Evolutionary conservation across 2,329 filamentous ascomycete species (phyloP).

Genomic region (Talaromyces sp.): DNA sequence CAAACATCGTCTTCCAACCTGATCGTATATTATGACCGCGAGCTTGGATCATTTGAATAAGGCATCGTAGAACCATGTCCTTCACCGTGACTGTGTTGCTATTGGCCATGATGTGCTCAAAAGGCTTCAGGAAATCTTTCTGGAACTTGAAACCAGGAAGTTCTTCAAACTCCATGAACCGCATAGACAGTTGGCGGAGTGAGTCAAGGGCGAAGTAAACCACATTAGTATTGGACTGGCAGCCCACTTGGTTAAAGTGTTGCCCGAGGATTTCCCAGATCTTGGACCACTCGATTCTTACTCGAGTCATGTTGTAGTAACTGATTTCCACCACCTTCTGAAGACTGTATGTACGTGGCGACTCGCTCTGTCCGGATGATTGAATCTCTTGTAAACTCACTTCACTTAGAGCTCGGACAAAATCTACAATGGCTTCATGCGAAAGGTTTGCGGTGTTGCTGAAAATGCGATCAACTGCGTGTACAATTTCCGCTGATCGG

Average conservation of each 20-base stretch:
- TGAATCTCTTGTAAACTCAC: constrained; percentile 99
- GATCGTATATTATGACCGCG: constrained; percentile 94
- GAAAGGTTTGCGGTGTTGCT: constrained; percentile 91
- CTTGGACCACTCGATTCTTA: constrained; percentile 95
- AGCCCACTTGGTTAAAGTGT: constrained; percentile 97
- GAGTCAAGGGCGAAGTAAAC: constrained; percentile 98
- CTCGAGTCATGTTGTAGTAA: constrained; percentile 99
- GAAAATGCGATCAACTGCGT: constrained; percentile 91
- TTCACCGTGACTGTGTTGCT: constrained; percentile 89
- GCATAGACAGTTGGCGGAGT: constrained; percentile 91
- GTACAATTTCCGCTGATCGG: constrained; percentile 86
- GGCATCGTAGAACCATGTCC: constrained; percentile 90
- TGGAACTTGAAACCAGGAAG: constrained; percentile 99
- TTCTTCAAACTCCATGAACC: constrained; percentile 98
- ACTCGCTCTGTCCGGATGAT: constrained; percentile 92
- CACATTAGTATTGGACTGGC: constrained; percentile 91
- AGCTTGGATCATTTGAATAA: constrained; percentile 99
- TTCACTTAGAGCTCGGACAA: constrained; percentile 85
- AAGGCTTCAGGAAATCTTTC: constrained; percentile 97
- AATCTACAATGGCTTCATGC: constrained; percentile 91
- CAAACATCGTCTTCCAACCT: constrained; percentile 99
- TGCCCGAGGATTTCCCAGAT: constrained; percentile 98
- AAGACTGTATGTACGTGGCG: constrained; percentile 90
- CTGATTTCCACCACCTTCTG: constrained; percentile 98
- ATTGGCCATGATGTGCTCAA: constrained; percentile 95